These are phyloP conservation scores for Hypoxylon fuscum DNA, from an alignment of 495 filamentous ascomycete genomes.

Conservation along the genomic window DNA sequence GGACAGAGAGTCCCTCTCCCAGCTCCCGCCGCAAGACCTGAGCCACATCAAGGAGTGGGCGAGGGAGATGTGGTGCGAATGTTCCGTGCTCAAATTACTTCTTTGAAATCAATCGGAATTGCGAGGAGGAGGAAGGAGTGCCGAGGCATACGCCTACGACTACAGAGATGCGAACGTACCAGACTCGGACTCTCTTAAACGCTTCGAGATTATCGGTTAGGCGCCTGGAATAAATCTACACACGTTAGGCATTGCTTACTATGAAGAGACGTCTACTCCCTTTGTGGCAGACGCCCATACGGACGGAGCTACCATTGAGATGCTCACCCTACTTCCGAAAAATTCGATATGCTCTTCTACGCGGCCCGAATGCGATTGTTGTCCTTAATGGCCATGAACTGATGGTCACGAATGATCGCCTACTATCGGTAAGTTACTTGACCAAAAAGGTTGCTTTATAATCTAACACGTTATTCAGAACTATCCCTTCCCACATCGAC, in stretches of 20 bases:
- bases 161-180: constrained; percentile 40
- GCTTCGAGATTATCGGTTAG: constrained; percentile 47
- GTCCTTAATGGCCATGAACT: constrained; percentile 58
- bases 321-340: constrained; percentile 66
- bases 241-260: constrained; percentile 56
- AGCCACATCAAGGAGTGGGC: too few relatives aligned
- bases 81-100: too few relatives aligned
- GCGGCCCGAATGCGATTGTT: constrained; percentile 67
- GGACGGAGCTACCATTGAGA: constrained; percentile 54
- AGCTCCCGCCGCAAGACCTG: too few relatives aligned
- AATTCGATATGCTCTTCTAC: constrained; percentile 58
- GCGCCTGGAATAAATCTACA: constrained; percentile 49
- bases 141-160: constrained; percentile 49
- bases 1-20: too few relatives aligned
- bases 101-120: too few relatives aligned
- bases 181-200: constrained; percentile 38
- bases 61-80: too few relatives aligned
- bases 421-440: too few relatives aligned
- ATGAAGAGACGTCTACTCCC: constrained; percentile 46
- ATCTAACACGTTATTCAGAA: too few relatives aligned
- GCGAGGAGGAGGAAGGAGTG: too few relatives aligned
- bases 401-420: constrained; percentile 70
- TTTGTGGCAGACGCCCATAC: constrained; percentile 43
- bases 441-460: too few relatives aligned
- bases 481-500: too few relatives aligned